These are phyloP conservation scores for Metarhizium robertsii DNA, from an alignment of 2,329 filamentous ascomycete genomes.

Conservation along the genomic window DNA sequence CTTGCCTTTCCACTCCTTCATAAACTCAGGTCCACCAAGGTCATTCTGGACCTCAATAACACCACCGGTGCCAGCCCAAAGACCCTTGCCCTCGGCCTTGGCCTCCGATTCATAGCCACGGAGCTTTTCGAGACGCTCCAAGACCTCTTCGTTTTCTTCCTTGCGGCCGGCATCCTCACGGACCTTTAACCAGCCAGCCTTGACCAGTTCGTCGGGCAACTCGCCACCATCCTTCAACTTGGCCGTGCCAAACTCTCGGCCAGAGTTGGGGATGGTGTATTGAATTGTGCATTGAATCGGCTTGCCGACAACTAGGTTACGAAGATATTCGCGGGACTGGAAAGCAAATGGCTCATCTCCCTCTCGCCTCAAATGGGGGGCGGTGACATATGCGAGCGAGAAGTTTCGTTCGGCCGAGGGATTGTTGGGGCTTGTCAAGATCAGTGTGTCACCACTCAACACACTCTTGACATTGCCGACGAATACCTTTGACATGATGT, in stretches of 20 bases:
- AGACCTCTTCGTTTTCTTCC: slow-evolving; percentile 72
- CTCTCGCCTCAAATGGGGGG: slow-evolving; percentile 77
- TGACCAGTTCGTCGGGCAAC: slow-evolving; percentile 74
- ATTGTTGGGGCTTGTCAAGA: slow-evolving; percentile 74
- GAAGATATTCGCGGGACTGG: slow-evolving; percentile 87
- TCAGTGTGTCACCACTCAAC: slow-evolving; percentile 83
- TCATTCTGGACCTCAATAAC: slow-evolving; percentile 75
- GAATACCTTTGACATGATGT: slow-evolving; percentile 43
- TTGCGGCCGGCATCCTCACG: slow-evolving; percentile 89
- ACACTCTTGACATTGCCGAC: slow-evolving; percentile 83
- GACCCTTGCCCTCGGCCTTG: slow-evolving; percentile 66
- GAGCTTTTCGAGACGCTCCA: slow-evolving; percentile 65
- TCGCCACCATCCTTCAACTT: slow-evolving; percentile 65
- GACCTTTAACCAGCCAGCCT: slow-evolving; percentile 87
- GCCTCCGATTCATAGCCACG: slow-evolving; percentile 70
- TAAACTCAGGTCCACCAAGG: slow-evolving; percentile 66
- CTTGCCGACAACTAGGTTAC: slow-evolving; percentile 77
- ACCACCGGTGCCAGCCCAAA: slow-evolving; percentile 62
- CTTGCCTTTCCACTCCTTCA: slow-evolving; percentile 78
- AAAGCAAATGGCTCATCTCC: slow-evolving; percentile 91
- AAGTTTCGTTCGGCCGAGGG: slow-evolving; percentile 75
- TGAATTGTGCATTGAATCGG: slow-evolving; percentile 74
- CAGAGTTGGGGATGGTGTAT: slow-evolving; percentile 77
- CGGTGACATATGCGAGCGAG: slow-evolving; percentile 85
- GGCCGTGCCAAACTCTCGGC: slow-evolving; percentile 81